phyloP scores from a whole-genome alignment of 116 monocot genomes.

The Trichopus zeylanicus region DNA sequence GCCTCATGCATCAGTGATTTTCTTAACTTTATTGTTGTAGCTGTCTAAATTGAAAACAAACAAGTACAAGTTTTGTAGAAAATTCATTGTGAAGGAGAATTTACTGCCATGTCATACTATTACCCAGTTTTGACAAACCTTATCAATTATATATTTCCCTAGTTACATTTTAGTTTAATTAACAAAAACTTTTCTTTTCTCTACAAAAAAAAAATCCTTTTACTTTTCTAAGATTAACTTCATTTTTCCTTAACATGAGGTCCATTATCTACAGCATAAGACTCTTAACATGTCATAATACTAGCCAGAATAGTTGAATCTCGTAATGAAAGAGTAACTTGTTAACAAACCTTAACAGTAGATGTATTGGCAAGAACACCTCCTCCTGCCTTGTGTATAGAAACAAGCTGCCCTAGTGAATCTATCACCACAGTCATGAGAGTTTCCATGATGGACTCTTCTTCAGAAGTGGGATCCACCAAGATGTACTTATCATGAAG shows the following conservation, averaged over 20 bases:
- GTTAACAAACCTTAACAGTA: conserved; percentile 50
- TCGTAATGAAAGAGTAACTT: not conserved
- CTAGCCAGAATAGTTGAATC: not conserved
- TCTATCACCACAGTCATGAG: conserved; percentile 64
- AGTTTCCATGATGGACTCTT: conserved; percentile 84
- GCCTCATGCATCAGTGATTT: too few relatives aligned
- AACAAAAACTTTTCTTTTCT: too few relatives aligned
- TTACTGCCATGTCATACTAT: too few relatives aligned
- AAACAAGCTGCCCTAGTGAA: conserved; percentile 42
- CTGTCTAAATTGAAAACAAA: too few relatives aligned
- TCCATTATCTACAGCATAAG: not conserved
- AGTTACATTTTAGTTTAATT: too few relatives aligned
- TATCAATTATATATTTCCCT: too few relatives aligned
- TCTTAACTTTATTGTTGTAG: too few relatives aligned
- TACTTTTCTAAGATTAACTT: too few relatives aligned
- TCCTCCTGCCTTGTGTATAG: conserved; percentile 74
- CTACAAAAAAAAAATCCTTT: too few relatives aligned
- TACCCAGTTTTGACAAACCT: too few relatives aligned
- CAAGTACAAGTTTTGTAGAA: too few relatives aligned
- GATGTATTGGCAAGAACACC: conserved; percentile 38
- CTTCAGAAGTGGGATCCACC: conserved; percentile 80
- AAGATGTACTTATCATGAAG: conserved; percentile 69
- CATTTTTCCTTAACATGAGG: not conserved
- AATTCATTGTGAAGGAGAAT: too few relatives aligned
- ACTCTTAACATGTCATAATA: not conserved